Evolutionary conservation across 176 grass and related monocot species (phyloP).

Genomic region (Musa itinerans): DNA sequence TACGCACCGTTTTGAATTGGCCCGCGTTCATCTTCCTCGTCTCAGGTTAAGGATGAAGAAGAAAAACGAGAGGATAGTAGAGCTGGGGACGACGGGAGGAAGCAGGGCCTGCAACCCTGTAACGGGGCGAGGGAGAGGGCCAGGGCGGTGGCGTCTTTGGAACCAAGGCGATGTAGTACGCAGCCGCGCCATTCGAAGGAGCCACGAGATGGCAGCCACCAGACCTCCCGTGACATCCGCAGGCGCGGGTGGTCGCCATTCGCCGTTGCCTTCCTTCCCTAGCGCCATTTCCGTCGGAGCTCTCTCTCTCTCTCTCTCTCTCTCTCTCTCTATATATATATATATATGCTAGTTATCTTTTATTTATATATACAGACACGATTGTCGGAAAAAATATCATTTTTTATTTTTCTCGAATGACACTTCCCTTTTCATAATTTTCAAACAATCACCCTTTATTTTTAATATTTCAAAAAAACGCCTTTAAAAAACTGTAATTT

Average conservation of each 20-base stretch:
- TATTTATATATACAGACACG: too few relatives aligned
- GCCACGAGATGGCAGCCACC: background rate
- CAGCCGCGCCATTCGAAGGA: background rate
- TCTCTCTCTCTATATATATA: too few relatives aligned
- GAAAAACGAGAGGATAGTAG: background rate
- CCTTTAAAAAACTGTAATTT: too few relatives aligned
- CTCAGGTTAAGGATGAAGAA: background rate
- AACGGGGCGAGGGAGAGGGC: background rate
- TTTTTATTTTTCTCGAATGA: too few relatives aligned
- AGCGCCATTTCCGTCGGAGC: background rate
- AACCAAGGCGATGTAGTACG: background rate
- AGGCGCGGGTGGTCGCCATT: background rate
- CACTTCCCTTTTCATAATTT: too few relatives aligned
- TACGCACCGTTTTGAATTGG: background rate
- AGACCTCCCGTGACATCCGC: background rate
- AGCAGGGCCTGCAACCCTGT: constrained; percentile 1
- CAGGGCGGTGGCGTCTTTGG: background rate
- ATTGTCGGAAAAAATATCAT: too few relatives aligned
- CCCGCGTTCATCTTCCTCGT: background rate
- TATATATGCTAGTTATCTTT: too few relatives aligned
- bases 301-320: background rate
- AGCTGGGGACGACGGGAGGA: background rate
- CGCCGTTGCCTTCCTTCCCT: background rate
- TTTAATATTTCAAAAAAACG: too few relatives aligned
- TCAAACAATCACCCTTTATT: too few relatives aligned